Evolutionary conservation across 768 basidiomycete genomes (phyloP), one percentile per base, ranked within the genome.

Genomic region (Boletus rubroflammeus): DNA sequence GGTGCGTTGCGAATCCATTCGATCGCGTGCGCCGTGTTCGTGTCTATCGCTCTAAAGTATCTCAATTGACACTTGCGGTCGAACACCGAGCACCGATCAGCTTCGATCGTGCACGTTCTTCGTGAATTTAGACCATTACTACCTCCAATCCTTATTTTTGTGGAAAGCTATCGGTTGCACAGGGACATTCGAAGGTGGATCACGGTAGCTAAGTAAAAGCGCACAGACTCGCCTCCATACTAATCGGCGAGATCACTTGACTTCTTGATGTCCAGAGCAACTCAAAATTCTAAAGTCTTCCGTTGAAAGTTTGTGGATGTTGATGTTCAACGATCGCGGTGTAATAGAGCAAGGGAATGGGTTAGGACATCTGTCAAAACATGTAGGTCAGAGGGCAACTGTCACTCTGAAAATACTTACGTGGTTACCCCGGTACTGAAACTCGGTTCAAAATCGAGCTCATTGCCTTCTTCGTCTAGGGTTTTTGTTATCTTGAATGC

Each of bases 401-500:
- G 13, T 17, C 6, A 31, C 26, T 26, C 15, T 17, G 14, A 35
- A 25, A 29, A 43, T 4, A 41, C 47, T 46, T 25, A 62, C 65
- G 35, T 46, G 6, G 51, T 50, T 15, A 65, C 29, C 6, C 65
- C 65, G 7, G 10, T 45, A 17, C 44, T 62, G 35, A 55, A 67
- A 21, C 39, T 48, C 1, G 51, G 47, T 36, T 55, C 51, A 36
- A 57, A 54, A 17, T 53, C 57, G 5, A 75, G 59, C 23, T 63
- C 65, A 35, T 58, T 54, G 14, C 73, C 73, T 19, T 60, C 41
- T 29, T 65, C 58, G 26, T 60, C 66, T 8, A 55, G 38, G 11
- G 62, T 56, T 46, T 60, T 63, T 23, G 60, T 40, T n/a, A 75
- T 70, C 8, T 57, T 56, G 52, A 68, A 57, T 8, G 56, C 55